Evolutionary conservation across 768 basidiomycete species (phyloP), one percentile per base, ranked within the genome.

Genomic region (Rhizopogon sp.): DNA sequence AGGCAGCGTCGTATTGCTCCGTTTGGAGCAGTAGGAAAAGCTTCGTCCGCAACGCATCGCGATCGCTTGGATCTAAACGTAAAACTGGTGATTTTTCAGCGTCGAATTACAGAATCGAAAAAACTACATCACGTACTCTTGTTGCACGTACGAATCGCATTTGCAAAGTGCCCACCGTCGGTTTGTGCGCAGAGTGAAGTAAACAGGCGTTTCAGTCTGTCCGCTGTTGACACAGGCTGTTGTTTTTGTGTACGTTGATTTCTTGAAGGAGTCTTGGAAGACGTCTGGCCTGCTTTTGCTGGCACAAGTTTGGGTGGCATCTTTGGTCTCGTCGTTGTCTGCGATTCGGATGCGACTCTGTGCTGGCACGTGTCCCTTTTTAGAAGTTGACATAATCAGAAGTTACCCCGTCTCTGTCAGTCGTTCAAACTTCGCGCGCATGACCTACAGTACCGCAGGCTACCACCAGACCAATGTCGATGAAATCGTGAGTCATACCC

Each of bases 141-240:
- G 71, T 93, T 87, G 75, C 91, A 94, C 58, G 93, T 94, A 79
- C 87, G 91, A 65, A 93, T 79, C 28, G 92, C 93, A 63, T 92
- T 93, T 43, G 73, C 70, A 66, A 92, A 86, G 72, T 94, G 85
- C 1, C 88, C 90, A n/a, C 88, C 91, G 58, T 95, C 91, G 62
- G 95, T 85, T 67, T 96, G 94, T 9, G 90, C 88, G 66, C 83
- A 87, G 3, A 97, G 73, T 39, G 90, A 88, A 47, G 81, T 83
- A 71, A 89, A 93, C 50, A 89, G 74, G 16, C 83, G 79, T 63
- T 80, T 84, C 50, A 79, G 50, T 58, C 62, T 67, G 59, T 60
- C 66, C 14, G 62, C 64, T 50, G 62, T 33, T 2, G 55, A 29
- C 46, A 62, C 58, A 49, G 62, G 55, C 56, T 63, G 58, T 55